A percentile compares a stretch with the other conserved stretches of the same genome.
phyloP scores from a whole-genome alignment of 208 protist species.

The Acanthamoeba sp. region DNA sequence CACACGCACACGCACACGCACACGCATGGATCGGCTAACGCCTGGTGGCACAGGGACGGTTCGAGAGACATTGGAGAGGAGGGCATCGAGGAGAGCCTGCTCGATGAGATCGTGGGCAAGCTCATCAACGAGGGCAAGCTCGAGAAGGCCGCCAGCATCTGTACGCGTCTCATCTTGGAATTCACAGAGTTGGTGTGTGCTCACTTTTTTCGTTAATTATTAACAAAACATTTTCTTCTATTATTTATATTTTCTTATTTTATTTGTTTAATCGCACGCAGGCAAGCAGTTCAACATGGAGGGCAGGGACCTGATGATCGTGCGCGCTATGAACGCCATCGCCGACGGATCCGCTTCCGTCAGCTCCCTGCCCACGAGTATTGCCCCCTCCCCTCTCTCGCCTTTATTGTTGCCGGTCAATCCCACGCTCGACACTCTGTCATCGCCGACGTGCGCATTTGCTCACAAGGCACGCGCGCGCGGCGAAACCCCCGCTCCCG shows the following conservation, averaged over 20 bases:
- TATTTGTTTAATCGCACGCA: background rate
- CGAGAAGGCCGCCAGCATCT: conserved; percentile 47
- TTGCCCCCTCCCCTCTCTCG: background rate
- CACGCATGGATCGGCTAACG: background rate
- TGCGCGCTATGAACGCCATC: conserved; percentile 35
- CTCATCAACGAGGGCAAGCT: conserved; percentile 61
- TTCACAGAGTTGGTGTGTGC: too few species aligned
- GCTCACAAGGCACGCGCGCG: background rate
- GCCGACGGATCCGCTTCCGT: conserved; percentile 27
- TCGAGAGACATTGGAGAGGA: background rate
- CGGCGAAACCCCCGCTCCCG: background rate
- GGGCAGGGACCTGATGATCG: conserved; percentile 28
- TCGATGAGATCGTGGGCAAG: conserved; percentile 51
- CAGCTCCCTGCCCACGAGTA: conserved; percentile 26
- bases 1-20: background rate
- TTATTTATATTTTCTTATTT: background rate
- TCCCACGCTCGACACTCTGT: too few species aligned
- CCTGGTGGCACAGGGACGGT: background rate
- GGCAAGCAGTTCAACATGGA: conserved; percentile 62
- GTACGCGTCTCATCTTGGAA: background rate
- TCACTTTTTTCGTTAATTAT: conserved; percentile 31
- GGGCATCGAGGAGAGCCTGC: conserved; percentile 43
- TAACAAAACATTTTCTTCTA: background rate
- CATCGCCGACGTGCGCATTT: background rate
- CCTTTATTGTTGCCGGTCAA: background rate